Evolutionary conservation across 2,329 filamentous ascomycete genomes (phyloP), one percentile per base, ranked within the genome.

Genomic region (Didymellaceae sp.): DNA sequence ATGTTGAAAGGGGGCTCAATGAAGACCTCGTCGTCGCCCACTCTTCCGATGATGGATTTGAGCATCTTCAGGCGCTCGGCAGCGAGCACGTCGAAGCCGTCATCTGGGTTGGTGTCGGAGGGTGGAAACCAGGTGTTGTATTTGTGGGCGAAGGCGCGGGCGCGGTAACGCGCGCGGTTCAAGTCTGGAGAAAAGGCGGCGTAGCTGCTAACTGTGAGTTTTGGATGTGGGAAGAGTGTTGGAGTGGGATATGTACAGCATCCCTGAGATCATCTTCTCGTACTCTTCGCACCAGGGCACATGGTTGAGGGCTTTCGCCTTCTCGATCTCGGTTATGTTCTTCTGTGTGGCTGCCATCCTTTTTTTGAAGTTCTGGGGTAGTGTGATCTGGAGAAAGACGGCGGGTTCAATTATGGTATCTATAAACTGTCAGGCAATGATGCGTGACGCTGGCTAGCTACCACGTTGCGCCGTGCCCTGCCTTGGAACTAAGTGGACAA

Each of bases 201-300:
- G 70, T 86, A 85, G 26, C 80, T 83, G 20, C 4, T 5, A 5
- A 11, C 3, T 32, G 17, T 41, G 37, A 38, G 37, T 54, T 18
- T 40, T 28, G 18, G 6, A 24, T 6, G 6, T 38, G 17, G 20
- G n/a, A 30, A 30, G 22, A 34, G 22, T 9, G 43, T 16, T n/a
- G 5, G 17, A 21, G 25, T 16, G n/a, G 14, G 14, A 58, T 65
- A 83, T 81, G 58, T 66, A 83, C 82, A 85, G 74, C 74, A 86
- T 82, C 21, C 83, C 83, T 0, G 82, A 86, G 38, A 86, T 82
- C 82, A 86, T 86, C 62, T 81, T 82, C 62, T 86, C 82, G 45
- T 85, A 86, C 52, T 85, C 80, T 6, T 85, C 83, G 51, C 81
- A 80, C 75, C 79, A 82, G 0, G 82, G 82, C 1, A 80, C 73